phyloP scores from a whole-genome alignment of 805 yeast species.

The Groenewaldozyma tartarivorans region DNA sequence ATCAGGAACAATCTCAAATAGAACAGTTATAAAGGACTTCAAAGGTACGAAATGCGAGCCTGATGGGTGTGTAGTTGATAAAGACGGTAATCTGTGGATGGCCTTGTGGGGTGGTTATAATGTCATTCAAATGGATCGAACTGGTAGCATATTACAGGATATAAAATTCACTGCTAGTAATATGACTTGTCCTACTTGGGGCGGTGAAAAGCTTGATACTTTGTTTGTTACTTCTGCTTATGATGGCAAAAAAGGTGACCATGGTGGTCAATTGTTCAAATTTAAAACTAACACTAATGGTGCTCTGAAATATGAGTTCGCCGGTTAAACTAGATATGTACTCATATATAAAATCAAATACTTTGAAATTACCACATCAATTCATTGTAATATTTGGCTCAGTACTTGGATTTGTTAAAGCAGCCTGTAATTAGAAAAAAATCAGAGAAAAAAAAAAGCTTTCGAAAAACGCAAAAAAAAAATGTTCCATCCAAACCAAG shows the following conservation, averaged over 20 bases:
- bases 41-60: slow-evolving; percentile 30
- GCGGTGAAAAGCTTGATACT: slow-evolving; percentile 24
- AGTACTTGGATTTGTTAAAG: too few relatives aligned
- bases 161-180: slow-evolving; percentile 12
- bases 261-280: slow-evolving; percentile 28
- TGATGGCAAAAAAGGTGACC: slow-evolving; percentile 9
- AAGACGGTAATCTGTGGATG: slow-evolving; percentile 22
- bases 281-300: slow-evolving; percentile 22
- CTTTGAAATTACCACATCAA: too few relatives aligned
- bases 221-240: slow-evolving; percentile 24
- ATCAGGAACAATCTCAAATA: slow-evolving; percentile 30
- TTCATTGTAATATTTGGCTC: too few relatives aligned
- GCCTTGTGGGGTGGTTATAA: slow-evolving; percentile 21
- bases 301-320: slow-evolving; percentile 22
- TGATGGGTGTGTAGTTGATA: slow-evolving; percentile 20
- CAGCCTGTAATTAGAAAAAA: too few relatives aligned
- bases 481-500: too few relatives aligned
- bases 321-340: slow-evolving; percentile 15
- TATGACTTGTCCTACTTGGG: slow-evolving; percentile 31
- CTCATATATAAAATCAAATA: too few relatives aligned
- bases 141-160: slow-evolving; percentile 9
- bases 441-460: too few relatives aligned
- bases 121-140: slow-evolving; percentile 8
- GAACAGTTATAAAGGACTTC: slow-evolving; percentile 15
- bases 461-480: too few relatives aligned